A percentile compares a stretch with the other conserved stretches of the same genome.
These are phyloP conservation scores for Aspergillus wentii DNA, from an alignment of 495 filamentous ascomycete species.

Conservation along the genomic window DNA sequence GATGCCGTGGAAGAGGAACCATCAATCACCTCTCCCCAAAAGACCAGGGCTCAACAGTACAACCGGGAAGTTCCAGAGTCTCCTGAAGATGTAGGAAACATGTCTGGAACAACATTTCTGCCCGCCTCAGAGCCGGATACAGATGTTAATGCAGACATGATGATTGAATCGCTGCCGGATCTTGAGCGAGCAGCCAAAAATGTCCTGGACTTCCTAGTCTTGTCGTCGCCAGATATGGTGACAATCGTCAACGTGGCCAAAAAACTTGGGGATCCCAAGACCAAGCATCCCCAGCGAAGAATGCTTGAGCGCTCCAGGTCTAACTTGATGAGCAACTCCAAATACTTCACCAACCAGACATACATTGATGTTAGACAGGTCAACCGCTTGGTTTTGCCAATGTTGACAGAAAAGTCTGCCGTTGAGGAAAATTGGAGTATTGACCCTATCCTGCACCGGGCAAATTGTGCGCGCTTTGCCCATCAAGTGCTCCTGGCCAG, in stretches of 20 bases:
- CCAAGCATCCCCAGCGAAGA: constrained; percentile 23
- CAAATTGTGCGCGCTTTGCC: constrained; percentile 37
- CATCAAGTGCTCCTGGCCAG: constrained; percentile 24
- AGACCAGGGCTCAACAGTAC: constrained; percentile 1
- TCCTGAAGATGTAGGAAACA: constrained; percentile 31
- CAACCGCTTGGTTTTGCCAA: constrained; percentile 13
- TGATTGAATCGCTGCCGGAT: constrained; percentile 31
- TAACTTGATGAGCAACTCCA: constrained; percentile 18
- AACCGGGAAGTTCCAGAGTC: constrained; percentile 19
- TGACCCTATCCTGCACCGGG: constrained; percentile 24
- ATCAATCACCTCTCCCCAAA: constrained; percentile 6
- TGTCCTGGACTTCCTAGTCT: constrained; percentile 24
- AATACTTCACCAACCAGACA: constrained; percentile 16
- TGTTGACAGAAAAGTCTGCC: constrained; percentile 6
- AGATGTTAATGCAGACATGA: constrained; percentile 19
- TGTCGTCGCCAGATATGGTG: constrained; percentile 14
- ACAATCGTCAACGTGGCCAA: constrained; percentile 21
- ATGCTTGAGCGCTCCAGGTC: constrained; percentile 13
- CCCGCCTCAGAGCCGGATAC: constrained; percentile 20
- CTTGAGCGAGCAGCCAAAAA: constrained; percentile 22
- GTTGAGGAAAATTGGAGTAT: constrained; percentile 17
- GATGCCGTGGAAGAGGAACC: constrained; percentile 16
- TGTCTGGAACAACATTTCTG: constrained; percentile 37
- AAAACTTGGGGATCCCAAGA: constrained; percentile 18
- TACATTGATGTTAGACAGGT: constrained; percentile 26